These are phyloP conservation scores for Monilinia fructicola DNA, from an alignment of 2,329 filamentous ascomycete genomes.

Conservation along the genomic window DNA sequence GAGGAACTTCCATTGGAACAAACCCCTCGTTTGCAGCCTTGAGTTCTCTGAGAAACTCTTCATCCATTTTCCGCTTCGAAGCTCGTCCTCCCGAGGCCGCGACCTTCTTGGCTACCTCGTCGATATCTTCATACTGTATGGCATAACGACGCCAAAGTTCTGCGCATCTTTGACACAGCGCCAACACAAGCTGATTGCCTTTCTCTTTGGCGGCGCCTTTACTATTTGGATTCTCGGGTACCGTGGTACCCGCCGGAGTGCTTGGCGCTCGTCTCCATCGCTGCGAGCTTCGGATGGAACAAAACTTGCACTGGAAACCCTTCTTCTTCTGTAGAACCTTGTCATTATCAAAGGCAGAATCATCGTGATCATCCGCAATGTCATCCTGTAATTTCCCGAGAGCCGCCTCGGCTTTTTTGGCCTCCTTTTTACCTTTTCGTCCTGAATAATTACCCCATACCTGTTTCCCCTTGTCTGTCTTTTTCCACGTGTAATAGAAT, in stretches of 20 bases:
- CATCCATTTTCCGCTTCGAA: constrained; percentile 86
- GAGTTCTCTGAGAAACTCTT: constrained; percentile 80
- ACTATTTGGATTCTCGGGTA: constrained; percentile 62
- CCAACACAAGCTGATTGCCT: constrained; percentile 69
- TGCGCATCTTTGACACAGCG: constrained; percentile 86
- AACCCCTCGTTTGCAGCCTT: constrained; percentile 63
- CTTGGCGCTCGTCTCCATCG: constrained; percentile 91
- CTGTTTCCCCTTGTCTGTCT: constrained; percentile 77
- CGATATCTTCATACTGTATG: constrained; percentile 91
- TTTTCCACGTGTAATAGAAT: constrained; percentile 98
- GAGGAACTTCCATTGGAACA: constrained; percentile 45
- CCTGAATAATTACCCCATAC: constrained; percentile 89
- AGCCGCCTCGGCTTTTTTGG: constrained; percentile 68
- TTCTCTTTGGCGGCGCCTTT: constrained; percentile 72
- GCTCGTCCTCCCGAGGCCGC: constrained; percentile 75
- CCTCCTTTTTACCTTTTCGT: constrained; percentile 86
- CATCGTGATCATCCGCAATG: constrained; percentile 86
- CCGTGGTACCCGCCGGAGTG: constrained; percentile 66
- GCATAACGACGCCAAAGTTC: constrained; percentile 94
- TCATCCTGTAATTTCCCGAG: constrained; percentile 82
- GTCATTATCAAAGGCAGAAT: constrained; percentile 90
- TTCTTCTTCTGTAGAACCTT: constrained; percentile 77
- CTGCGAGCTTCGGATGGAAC: constrained; percentile 72
- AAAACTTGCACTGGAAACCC: constrained; percentile 92
- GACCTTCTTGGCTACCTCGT: constrained; percentile 87